Percentiles rank a stretch among this genome's conserved stretches.
These are phyloP conservation scores for Trametes polyzona DNA, from an alignment of 1,284 basidiomycete species.

Conservation along the genomic window DNA sequence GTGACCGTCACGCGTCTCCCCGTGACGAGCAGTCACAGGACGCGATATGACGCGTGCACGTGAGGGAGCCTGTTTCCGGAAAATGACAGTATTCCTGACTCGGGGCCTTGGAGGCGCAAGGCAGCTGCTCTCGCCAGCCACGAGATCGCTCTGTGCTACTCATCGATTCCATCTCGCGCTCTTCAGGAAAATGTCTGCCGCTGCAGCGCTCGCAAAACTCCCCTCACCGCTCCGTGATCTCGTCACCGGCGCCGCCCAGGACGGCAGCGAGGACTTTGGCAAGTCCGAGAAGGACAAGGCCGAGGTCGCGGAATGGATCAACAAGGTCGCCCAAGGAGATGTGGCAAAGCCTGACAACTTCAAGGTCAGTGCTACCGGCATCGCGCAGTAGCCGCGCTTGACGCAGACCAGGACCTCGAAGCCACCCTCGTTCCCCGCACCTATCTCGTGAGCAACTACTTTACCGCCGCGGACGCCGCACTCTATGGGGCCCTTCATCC, in stretches of 20 bases:
- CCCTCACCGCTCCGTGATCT: constrained; percentile 60
- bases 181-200: constrained; percentile 59
- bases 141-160: constrained; percentile 2
- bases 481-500: constrained; percentile 85
- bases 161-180: constrained; percentile 26
- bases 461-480: constrained; percentile 87
- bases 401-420: constrained; percentile 65
- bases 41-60: constrained; percentile 29
- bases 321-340: constrained; percentile 59
- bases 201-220: constrained; percentile 54
- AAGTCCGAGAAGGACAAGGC: constrained; percentile 63
- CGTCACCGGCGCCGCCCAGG: constrained; percentile 51
- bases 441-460: constrained; percentile 79
- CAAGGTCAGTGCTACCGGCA: constrained; percentile 43
- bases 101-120: constrained; percentile 11
- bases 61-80: constrained; percentile 21
- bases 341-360: constrained; percentile 51
- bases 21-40: constrained; percentile 18
- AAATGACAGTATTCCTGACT: constrained; percentile 30
- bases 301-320: constrained; percentile 72
- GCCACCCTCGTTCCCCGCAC: constrained; percentile 76
- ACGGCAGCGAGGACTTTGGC: constrained; percentile 49
- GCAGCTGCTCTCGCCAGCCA: constrained; percentile 8
- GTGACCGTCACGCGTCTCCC: constrained; percentile 4
- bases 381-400: constrained; percentile 1